phyloP scores from a whole-genome alignment of 352 stramenopile species.

The Phytophthora pseudosyringae region DNA sequence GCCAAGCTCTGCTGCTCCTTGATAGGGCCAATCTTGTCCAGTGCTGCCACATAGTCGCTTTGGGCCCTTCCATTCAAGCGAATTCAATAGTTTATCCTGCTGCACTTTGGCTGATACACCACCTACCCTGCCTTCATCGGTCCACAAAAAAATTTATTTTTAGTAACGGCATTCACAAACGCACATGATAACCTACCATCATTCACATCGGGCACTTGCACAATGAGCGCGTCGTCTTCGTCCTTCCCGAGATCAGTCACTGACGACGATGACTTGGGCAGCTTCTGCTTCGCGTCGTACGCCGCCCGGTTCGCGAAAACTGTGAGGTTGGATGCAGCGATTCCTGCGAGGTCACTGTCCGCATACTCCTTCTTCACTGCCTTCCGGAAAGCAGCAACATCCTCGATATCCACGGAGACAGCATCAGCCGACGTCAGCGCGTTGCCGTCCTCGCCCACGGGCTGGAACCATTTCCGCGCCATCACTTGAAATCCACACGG shows the following conservation, averaged over 20 bases:
- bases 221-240: too few species aligned
- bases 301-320: not conserved
- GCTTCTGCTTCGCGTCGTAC: not conserved
- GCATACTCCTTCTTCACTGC: not conserved
- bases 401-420: too few species aligned
- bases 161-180: too few species aligned
- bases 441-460: not conserved
- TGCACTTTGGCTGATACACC: not conserved
- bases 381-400: not conserved
- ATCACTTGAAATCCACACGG: too few species aligned
- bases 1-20: constrained; percentile 9
- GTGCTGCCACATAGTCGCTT: constrained; percentile 3
- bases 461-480: not conserved
- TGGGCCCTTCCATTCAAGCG: constrained; percentile 26
- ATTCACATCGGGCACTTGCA: constrained; percentile 2
- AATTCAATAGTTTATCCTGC: constrained; percentile 1
- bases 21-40: constrained; percentile 7
- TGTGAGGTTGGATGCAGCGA: not conserved
- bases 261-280: too few species aligned
- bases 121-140: too few species aligned
- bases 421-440: not conserved
- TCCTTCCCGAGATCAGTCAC: too few species aligned
- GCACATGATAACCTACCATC: too few species aligned
- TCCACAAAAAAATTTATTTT: too few species aligned
- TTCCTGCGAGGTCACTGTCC: not conserved